Conservation (phyloP, 768 basidiomycete species). For the Podaxis sp. region DNA sequence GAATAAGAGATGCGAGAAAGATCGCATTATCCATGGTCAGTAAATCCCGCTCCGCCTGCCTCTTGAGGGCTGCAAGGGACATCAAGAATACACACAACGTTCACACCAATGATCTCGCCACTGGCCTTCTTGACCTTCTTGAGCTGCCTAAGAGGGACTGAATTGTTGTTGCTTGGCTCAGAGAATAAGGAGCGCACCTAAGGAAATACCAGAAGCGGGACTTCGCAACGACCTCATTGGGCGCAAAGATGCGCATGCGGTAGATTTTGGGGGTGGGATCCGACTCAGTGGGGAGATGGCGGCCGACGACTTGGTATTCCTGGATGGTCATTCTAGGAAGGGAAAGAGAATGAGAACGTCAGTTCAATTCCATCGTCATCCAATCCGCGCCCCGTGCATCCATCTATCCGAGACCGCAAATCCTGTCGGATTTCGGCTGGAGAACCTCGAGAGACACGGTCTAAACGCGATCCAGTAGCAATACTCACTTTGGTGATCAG, state of each 20-base stretch:
- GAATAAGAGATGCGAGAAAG: constrained; percentile 27
- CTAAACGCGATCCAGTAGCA: not conserved
- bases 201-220: constrained; percentile 99
- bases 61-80: constrained; percentile 79
- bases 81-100: constrained; percentile 81
- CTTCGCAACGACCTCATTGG: constrained; percentile 98
- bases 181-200: constrained; percentile 48
- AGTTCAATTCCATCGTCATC: constrained; percentile 16
- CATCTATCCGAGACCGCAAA: constrained; percentile 6
- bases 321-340: constrained; percentile 68
- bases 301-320: constrained; percentile 97
- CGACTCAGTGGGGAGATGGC: constrained; percentile 91
- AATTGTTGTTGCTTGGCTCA: not conserved
- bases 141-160: constrained; percentile 61
- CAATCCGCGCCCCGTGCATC: constrained; percentile 10
- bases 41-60: constrained; percentile 77
- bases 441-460: not conserved
- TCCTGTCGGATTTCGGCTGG: too few relatives aligned
- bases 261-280: constrained; percentile 97
- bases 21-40: constrained; percentile 41
- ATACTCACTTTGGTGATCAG: constrained; percentile 15
- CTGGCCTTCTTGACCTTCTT: constrained; percentile 99
- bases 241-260: constrained; percentile 99
- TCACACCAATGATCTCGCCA: constrained; percentile 98
- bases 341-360: constrained; percentile 13